phyloP scores from a whole-genome alignment of 148 eudicot genomes.

The Dianthus caryophyllus region DNA sequence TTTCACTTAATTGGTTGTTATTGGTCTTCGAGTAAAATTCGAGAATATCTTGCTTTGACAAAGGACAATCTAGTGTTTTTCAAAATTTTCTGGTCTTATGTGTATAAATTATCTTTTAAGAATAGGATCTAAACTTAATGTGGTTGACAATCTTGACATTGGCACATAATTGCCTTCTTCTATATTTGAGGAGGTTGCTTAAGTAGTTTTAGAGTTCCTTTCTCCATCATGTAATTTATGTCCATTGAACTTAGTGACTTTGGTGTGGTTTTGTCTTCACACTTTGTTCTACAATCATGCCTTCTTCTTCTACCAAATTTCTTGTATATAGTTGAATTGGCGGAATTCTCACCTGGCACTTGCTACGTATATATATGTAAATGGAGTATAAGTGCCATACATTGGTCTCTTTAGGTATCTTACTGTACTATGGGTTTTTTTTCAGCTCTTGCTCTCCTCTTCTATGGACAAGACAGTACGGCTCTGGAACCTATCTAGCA shows the following conservation, averaged over 20 bases:
- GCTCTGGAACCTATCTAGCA: slow-evolving; percentile 86
- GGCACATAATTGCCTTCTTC: background rate
- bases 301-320: background rate
- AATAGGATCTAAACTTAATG: background rate
- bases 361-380: background rate
- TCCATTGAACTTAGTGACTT: background rate
- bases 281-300: background rate
- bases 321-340: background rate
- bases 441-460: slow-evolving; percentile 92
- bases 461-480: slow-evolving; percentile 99
- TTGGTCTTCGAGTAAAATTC: background rate
- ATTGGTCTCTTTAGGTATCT: slow-evolving; percentile 19
- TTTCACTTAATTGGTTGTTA: background rate
- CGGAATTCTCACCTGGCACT: background rate
- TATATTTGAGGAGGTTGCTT: background rate
- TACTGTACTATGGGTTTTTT: slow-evolving; percentile 20
- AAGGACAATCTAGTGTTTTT: background rate
- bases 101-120: background rate
- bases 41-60: background rate
- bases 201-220: background rate
- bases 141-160: too few relatives aligned
- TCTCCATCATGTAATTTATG: background rate
- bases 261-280: background rate
- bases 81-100: background rate
- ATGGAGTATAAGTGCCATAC: background rate